phyloP scores from a whole-genome alignment of 805 yeast species.

The Ascoidea asiatica region DNA sequence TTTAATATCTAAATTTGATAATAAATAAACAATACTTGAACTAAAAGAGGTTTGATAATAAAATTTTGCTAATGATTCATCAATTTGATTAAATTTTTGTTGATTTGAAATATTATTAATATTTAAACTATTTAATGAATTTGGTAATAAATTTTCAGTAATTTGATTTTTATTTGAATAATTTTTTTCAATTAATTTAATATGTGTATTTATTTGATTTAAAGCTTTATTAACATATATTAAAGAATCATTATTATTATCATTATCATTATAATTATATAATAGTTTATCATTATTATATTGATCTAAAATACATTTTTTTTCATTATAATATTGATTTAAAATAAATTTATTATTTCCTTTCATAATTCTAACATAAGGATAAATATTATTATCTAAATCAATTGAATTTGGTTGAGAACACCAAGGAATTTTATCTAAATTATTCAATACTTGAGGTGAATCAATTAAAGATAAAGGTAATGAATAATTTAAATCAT shows the following conservation, averaged over 20 bases:
- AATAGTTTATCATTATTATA: constrained; percentile 43
- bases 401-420: not conserved
- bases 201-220: constrained; percentile 33
- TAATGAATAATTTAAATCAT: constrained; percentile 28
- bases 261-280: constrained; percentile 43
- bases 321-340: constrained; percentile 46
- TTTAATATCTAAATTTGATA: constrained; percentile 71
- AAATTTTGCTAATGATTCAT: constrained; percentile 38
- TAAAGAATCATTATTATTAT: not conserved
- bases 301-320: constrained; percentile 34
- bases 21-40: constrained; percentile 48
- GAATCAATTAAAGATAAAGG: constrained; percentile 40
- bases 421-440: constrained; percentile 45
- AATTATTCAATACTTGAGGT: no score
- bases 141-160: not conserved
- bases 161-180: constrained; percentile 3
- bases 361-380: constrained; percentile 55
- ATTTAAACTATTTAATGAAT: not conserved
- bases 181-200: constrained; percentile 24
- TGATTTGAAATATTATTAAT: constrained; percentile 12
- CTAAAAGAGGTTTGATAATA: constrained; percentile 72
- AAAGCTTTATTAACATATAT: constrained; percentile 39
- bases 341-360: constrained; percentile 44
- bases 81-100: constrained; percentile 11
- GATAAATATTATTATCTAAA: constrained; percentile 21